Evolutionary conservation across 1,284 basidiomycete genomes (phyloP).

Genomic region (Omphalotus olearius): DNA sequence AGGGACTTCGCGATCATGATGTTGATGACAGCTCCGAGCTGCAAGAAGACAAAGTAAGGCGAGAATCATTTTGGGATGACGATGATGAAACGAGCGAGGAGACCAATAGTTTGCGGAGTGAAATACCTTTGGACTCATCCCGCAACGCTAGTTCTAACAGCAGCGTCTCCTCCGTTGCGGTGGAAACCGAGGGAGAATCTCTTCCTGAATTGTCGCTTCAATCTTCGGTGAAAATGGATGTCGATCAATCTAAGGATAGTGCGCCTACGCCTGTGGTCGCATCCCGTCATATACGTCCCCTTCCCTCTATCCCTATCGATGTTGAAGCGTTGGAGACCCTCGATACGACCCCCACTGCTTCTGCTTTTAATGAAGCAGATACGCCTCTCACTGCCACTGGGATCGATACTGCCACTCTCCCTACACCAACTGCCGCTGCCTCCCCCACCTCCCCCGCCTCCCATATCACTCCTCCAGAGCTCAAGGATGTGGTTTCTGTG

Average conservation of each 20-base stretch:
- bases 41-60: neutral
- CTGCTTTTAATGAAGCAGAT: neutral
- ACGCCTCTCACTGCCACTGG: constrained; percentile 3
- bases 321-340: no score
- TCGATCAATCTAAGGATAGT: no score
- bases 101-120: neutral
- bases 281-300: no score
- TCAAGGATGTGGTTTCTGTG: no score
- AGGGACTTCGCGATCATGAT: neutral
- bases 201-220: neutral
- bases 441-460: no score
- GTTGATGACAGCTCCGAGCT: neutral
- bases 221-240: no score
- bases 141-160: neutral
- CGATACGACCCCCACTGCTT: neutral
- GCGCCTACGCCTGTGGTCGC: no score
- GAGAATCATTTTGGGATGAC: constrained; percentile 4
- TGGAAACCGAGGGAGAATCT: neutral
- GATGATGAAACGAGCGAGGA: constrained; percentile 2
- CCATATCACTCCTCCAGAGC: no score
- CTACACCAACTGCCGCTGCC: neutral
- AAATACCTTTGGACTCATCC: constrained; percentile 13
- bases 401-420: neutral
- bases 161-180: neutral
- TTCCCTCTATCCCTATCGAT: no score